A percentile compares a stretch with the other conserved stretches of the same genome.
Conservation (phyloP, 495 filamentous ascomycete species). For the Lichenothelia convexa region DNA sequence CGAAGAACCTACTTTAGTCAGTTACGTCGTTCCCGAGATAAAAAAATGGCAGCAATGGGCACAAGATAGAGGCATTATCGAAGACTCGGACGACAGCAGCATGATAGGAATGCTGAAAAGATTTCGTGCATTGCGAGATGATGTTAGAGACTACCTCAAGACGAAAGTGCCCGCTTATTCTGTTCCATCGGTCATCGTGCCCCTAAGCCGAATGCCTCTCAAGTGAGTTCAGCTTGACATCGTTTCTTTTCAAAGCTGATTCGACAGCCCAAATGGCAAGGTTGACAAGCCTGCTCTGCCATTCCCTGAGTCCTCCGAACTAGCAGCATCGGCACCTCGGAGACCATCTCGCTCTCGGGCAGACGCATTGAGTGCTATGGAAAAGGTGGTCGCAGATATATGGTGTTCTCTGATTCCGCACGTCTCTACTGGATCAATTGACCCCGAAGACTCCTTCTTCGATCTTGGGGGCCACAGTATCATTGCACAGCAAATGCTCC, state of each 20-base stretch:
- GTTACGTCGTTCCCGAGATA: slow-evolving; percentile 76
- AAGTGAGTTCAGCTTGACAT: slow-evolving; percentile 30
- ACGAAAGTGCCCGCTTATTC: slow-evolving; percentile 64
- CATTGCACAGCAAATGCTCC: slow-evolving; percentile 70
- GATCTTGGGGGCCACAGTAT: slow-evolving; percentile 79
- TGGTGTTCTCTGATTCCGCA: slow-evolving; percentile 41
- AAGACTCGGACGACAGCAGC: slow-evolving; percentile 24
- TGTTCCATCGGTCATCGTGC: slow-evolving; percentile 64
- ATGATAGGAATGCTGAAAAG: slow-evolving; percentile 44
- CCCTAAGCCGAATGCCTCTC: slow-evolving; percentile 62
- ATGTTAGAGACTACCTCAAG: slow-evolving; percentile 58
- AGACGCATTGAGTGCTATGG: slow-evolving; percentile 36
- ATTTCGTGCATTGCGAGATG: slow-evolving; percentile 49
- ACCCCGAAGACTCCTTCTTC: slow-evolving; percentile 58
- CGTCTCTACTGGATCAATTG: slow-evolving; percentile 36
- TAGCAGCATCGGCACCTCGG: slow-evolving; percentile 25
- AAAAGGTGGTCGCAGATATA: slow-evolving; percentile 44
- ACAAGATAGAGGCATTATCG: slow-evolving; percentile 32
- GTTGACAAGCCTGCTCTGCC: slow-evolving; percentile 80
- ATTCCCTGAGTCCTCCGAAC: slow-evolving; percentile 64
- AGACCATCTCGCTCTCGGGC: slow-evolving; percentile 15
- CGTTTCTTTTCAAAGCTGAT: neutral
- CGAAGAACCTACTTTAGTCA: slow-evolving; percentile 78
- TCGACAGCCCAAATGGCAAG: slow-evolving; percentile 60
- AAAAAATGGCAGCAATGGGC: slow-evolving; percentile 53